Percentiles rank a stretch among this genome's conserved stretches.
Conservation (phyloP, 371 early-diverging fungal genomes). For the Basidiobolus meristosporus region DNA sequence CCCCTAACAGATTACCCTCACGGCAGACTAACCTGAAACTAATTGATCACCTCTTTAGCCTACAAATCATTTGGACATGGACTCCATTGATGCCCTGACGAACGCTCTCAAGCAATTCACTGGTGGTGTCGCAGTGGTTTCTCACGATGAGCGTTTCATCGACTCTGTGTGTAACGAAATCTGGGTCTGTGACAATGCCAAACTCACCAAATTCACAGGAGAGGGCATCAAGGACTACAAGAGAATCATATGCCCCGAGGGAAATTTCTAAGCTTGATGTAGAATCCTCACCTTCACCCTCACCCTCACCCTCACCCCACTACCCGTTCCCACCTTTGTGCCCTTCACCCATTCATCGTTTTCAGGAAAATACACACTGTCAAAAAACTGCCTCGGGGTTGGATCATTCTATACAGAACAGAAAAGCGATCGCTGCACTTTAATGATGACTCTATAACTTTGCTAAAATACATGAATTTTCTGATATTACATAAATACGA, state of each 20-base stretch:
- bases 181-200: conserved; percentile 84
- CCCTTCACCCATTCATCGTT: too few relatives aligned
- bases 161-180: conserved; percentile 85
- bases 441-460: too few relatives aligned
- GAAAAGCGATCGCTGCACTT: too few relatives aligned
- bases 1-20: neutral
- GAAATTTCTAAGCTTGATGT: neutral
- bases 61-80: conserved; percentile 85
- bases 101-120: conserved; percentile 82
- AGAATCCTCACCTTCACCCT: too few relatives aligned
- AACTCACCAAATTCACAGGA: conserved; percentile 55
- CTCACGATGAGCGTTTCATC: conserved; percentile 97
- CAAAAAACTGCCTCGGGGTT: too few relatives aligned
- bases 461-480: too few relatives aligned
- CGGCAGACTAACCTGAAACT: too few relatives aligned
- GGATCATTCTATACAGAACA: too few relatives aligned
- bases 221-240: conserved; percentile 73
- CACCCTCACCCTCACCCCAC: too few relatives aligned
- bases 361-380: too few relatives aligned
- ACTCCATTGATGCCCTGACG: conserved; percentile 91
- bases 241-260: conserved; percentile 15
- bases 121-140: conserved; percentile 95
- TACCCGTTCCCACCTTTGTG: too few relatives aligned
- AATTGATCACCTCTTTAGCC: conserved; percentile 36
- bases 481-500: too few relatives aligned